Evolutionary conservation across 2,329 filamentous ascomycete species (phyloP).

Genomic region (Trichoderma pleuroti): DNA sequence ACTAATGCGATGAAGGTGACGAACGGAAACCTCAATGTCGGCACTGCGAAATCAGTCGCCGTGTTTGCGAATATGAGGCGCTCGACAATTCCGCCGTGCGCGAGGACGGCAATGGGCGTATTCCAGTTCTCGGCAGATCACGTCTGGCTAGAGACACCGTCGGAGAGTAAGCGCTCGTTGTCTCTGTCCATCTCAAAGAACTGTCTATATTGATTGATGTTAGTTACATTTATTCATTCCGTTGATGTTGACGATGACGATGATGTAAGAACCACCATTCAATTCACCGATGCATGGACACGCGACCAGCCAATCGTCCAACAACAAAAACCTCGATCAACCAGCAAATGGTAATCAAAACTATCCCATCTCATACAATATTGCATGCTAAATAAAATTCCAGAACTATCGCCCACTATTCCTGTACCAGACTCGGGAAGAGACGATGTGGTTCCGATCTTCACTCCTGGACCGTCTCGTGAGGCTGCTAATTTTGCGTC

Average conservation of each 20-base stretch:
- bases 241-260: neutral
- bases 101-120: neutral
- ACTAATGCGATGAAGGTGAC: neutral
- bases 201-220: neutral
- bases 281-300: neutral
- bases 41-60: neutral
- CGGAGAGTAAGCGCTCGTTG: neutral
- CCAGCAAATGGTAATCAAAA: neutral
- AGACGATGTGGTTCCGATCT: neutral
- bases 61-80: neutral
- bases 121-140: slow-evolving; percentile 3
- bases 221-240: neutral
- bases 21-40: neutral
- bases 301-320: too few species aligned
- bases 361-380: too few species aligned
- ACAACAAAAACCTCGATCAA: neutral
- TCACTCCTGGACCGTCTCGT: neutral
- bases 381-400: neutral
- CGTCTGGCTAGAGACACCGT: neutral
- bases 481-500: neutral
- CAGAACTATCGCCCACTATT: neutral
- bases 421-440: neutral
- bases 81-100: neutral
- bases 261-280: neutral
- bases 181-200: neutral